Evolutionary conservation across 129 eudicot species (phyloP), one percentile per base, ranked within the genome.

Genomic region (Centrapalus pauciflorus): DNA sequence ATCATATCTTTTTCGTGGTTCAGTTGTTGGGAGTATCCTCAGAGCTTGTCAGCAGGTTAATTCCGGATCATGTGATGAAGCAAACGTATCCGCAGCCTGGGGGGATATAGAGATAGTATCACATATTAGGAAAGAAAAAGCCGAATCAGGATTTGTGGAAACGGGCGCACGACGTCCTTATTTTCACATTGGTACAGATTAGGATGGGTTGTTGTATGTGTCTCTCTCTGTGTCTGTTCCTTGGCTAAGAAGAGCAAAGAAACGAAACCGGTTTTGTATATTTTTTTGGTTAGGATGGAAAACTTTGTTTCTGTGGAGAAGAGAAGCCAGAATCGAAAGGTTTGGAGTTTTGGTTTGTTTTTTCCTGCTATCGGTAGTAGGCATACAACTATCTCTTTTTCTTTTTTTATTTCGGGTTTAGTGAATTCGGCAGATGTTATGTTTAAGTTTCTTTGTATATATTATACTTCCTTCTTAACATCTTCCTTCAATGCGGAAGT

Each of bases 21-120:
- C 45, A 92, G 98, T 76, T 92, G 55, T 52, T 81, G 3, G 96
- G 89, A 65, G 90, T 91, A 46, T 85, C 96, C n/a, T 77, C 84
- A 4, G 95, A 92, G 27, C 85, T 92, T 29, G 67, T 92, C 34
- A 81, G 80, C 81, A 82, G 83, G 84, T 78, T 92, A 77, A 73
- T 92, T 41, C 98, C 98, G 1, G 96, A 92, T 73, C 87, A 92
- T 28, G 74, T 85, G 72, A 88, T 75, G 67, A 81, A 80, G 45
- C 96, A 88, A 80, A 77, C 71, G 88, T 86, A 88, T 74, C 46
- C 55, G 78, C 96, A 62, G 73, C 87, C 81, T 21, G 67, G 73
- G 20, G 84, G 81, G 75, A 62, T 79, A 73, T 75, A 74, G 55
- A 68, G 61, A 55, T 60, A 37, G 23, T 34, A 35, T 35, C n/a